Percentiles rank a stretch among this genome's conserved stretches.
phyloP scores from a whole-genome alignment of 108 stramenopile species.

The Cyclotella baltica region DNA sequence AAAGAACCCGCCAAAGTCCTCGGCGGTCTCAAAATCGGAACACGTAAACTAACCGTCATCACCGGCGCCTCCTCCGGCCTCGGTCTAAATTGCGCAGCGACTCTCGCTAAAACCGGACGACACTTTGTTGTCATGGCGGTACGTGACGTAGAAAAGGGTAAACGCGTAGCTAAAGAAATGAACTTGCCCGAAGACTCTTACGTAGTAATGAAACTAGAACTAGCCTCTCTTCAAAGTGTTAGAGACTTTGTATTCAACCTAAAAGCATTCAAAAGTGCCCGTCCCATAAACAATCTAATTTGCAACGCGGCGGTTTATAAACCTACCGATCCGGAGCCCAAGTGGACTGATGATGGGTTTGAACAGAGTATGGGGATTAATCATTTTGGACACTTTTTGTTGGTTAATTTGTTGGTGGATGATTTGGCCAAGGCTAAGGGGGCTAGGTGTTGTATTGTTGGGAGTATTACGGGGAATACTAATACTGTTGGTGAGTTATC shows the following conservation, averaged over 20 bases:
- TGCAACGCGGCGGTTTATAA: slow-evolving; percentile 98
- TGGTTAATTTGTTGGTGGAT: slow-evolving; percentile 89
- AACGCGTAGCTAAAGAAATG: slow-evolving; percentile 83
- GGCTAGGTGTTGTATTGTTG: slow-evolving; percentile 90
- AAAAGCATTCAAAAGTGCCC: slow-evolving; percentile 92
- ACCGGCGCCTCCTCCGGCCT: slow-evolving; percentile 94
- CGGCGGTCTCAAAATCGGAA: slow-evolving; percentile 87
- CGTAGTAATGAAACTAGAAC: slow-evolving; percentile 91
- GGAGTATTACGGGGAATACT: slow-evolving; percentile 94
- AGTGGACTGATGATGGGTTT: slow-evolving; percentile 96
- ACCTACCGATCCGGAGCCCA: slow-evolving; percentile 89
- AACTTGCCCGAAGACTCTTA: slow-evolving; percentile 79
- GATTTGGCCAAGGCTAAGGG: slow-evolving; percentile 94
- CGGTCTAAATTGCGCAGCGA: slow-evolving; percentile 79
- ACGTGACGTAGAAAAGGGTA: slow-evolving; percentile 90
- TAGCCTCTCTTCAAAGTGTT: slow-evolving; percentile 88
- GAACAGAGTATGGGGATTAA: slow-evolving; percentile 97
- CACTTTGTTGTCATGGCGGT: slow-evolving; percentile 95
- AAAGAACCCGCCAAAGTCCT: slow-evolving; percentile 86
- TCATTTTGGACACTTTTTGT: slow-evolving; percentile 95
- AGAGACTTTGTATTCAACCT: slow-evolving; percentile 93
- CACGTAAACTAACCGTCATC: slow-evolving; percentile 83
- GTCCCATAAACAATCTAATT: slow-evolving; percentile 89
- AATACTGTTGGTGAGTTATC: slow-evolving; percentile 85
- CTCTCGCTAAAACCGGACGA: slow-evolving; percentile 85